Percentiles rank a stretch among this genome's conserved stretches.
Evolutionary conservation across 129 eudicot species (phyloP).

Genomic region (Helianthus annuus): HanXRQr2.0-SUNRISE NC_035448.2:197881125-197881624

Average conservation of each 20-base stretch:
- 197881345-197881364: neutral
- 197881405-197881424: too few species aligned
- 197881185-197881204: slow-evolving; percentile 56
- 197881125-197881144: slow-evolving; percentile 85
- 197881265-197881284: slow-evolving; percentile 48
- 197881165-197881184: slow-evolving; percentile 31
- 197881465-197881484: too few species aligned
- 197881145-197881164: slow-evolving; percentile 59
- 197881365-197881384: neutral
- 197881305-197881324: slow-evolving; percentile 84
- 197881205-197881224: slow-evolving; percentile 69
- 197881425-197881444: too few species aligned
- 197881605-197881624: too few species aligned
- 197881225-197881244: slow-evolving; percentile 84
- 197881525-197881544: too few species aligned
- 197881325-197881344: slow-evolving; percentile 65
- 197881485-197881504: too few species aligned
- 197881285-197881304: slow-evolving; percentile 57
- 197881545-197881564: too few species aligned
- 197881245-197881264: slow-evolving; percentile 86
- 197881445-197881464: too few species aligned
- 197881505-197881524: too few species aligned
- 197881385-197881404: too few species aligned
- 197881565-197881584: too few species aligned
- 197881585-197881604: too few species aligned